Evolutionary conservation across 768 basidiomycete genomes (phyloP).

Genomic region (Obba rivulosa): DNA sequence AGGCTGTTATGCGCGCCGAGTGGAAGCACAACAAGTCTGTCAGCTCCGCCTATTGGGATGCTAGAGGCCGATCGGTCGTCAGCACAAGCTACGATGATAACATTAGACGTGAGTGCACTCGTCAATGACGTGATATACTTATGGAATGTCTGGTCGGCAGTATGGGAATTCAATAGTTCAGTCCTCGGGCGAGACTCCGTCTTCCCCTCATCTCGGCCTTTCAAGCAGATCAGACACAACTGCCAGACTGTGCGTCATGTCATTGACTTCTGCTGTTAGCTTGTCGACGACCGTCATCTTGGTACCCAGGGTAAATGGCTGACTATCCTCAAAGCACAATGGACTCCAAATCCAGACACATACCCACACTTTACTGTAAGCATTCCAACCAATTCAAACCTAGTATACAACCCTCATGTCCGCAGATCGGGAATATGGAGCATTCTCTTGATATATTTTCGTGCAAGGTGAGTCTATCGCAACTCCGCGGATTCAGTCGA

Average conservation of each 20-base stretch:
- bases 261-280: neutral
- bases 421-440: constrained; percentile 72
- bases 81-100: constrained; percentile 85
- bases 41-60: constrained; percentile 85
- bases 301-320: constrained; percentile 69
- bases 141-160: constrained; percentile 28
- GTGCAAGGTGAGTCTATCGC: constrained; percentile 49
- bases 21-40: constrained; percentile 71
- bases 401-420: neutral
- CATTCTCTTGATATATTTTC: constrained; percentile 73
- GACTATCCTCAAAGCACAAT: constrained; percentile 70
- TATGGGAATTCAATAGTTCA: constrained; percentile 67
- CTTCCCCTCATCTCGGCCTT: constrained; percentile 62
- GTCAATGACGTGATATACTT: neutral
- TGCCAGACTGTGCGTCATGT: constrained; percentile 67
- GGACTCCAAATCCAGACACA: constrained; percentile 71
- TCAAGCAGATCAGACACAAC: constrained; percentile 58
- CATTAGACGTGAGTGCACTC: constrained; percentile 50
- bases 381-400: neutral
- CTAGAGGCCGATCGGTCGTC: constrained; percentile 70
- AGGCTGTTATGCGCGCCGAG: constrained; percentile 53
- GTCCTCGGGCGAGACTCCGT: constrained; percentile 39
- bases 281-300: neutral
- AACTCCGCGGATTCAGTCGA: no score
- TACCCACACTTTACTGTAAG: constrained; percentile 82